Evolutionary conservation across 352 stramenopile species (phyloP).

Genomic region (Peronospora destructor): DNA sequence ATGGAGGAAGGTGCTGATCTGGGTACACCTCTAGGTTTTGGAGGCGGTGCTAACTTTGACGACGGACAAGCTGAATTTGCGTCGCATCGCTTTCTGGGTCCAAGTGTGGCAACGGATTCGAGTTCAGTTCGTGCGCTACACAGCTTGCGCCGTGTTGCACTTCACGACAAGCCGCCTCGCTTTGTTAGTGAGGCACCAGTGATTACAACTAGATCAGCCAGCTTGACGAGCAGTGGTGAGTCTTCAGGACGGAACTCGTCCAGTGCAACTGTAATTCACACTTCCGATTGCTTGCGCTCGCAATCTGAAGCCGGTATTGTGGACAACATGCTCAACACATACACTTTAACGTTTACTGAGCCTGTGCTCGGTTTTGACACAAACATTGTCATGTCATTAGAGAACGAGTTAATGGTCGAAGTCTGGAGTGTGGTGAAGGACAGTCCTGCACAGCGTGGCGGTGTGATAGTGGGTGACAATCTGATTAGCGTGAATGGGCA

Average conservation of each 20-base stretch:
- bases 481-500: conserved; percentile 58
- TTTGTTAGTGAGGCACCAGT: conserved; percentile 49
- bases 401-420: conserved; percentile 49
- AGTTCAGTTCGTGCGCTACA: conserved; percentile 43
- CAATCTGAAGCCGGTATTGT: conserved; percentile 29
- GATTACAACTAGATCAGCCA: conserved; percentile 17
- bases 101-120: conserved; percentile 37
- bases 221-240: conserved; percentile 28
- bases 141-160: conserved; percentile 45
- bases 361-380: conserved; percentile 48
- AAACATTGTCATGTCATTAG: conserved; percentile 40
- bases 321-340: conserved; percentile 39
- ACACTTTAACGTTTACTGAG: conserved; percentile 60
- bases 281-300: conserved; percentile 22
- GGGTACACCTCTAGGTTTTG: conserved; percentile 49
- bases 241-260: conserved; percentile 38
- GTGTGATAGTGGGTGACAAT: conserved; percentile 50
- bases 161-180: conserved; percentile 57
- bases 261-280: conserved; percentile 22
- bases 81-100: conserved; percentile 61
- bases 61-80: conserved; percentile 45
- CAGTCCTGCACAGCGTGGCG: conserved; percentile 42
- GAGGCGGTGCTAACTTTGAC: conserved; percentile 37
- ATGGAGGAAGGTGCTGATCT: conserved; percentile 42
- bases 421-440: conserved; percentile 50